phyloP scores from a whole-genome alignment of 306 rosid species.

The Myrica gale region DNA sequence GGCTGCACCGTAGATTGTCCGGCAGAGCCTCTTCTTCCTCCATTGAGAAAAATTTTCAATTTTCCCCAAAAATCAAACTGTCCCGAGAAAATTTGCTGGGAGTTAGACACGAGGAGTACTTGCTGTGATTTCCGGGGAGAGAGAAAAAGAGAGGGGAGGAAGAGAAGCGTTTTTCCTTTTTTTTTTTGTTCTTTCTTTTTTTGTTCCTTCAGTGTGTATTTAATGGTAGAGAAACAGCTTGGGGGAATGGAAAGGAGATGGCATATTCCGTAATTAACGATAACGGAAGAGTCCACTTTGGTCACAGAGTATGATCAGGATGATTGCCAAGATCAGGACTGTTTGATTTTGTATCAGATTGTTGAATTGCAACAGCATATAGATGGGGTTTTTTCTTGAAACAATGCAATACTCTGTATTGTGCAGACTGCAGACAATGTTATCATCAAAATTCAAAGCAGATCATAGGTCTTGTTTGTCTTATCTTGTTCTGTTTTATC shows the following conservation, averaged over 20 bases:
- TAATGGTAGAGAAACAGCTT: conserved; percentile 23
- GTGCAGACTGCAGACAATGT: neutral
- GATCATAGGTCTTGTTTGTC: too few relatives aligned
- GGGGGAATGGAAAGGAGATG: conserved; percentile 17
- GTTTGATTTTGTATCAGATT: conserved; percentile 24
- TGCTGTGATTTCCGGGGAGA: conserved; percentile 9
- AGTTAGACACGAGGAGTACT: conserved; percentile 10
- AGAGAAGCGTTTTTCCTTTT: conserved; percentile 2
- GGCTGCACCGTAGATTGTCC: conserved; percentile 78
- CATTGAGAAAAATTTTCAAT: conserved; percentile 17
- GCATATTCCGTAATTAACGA: conserved; percentile 49
- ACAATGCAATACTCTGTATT: neutral
- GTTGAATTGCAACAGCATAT: neutral
- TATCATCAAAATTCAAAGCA: too few relatives aligned
- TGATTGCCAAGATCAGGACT: conserved; percentile 25
- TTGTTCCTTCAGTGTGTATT: conserved; percentile 27
- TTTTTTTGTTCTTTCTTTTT: neutral
- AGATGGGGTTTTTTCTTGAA: neutral
- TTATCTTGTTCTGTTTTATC: too few relatives aligned
- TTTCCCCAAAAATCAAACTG: conserved; percentile 25
- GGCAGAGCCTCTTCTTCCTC: conserved; percentile 53
- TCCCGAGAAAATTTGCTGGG: conserved; percentile 28
- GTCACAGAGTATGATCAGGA: conserved; percentile 34
- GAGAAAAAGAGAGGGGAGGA: neutral
- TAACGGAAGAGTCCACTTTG: conserved; percentile 32